phyloP scores from a whole-genome alignment of 108 stramenopile species.

The Pseudonitzschia multiseries region DNA sequence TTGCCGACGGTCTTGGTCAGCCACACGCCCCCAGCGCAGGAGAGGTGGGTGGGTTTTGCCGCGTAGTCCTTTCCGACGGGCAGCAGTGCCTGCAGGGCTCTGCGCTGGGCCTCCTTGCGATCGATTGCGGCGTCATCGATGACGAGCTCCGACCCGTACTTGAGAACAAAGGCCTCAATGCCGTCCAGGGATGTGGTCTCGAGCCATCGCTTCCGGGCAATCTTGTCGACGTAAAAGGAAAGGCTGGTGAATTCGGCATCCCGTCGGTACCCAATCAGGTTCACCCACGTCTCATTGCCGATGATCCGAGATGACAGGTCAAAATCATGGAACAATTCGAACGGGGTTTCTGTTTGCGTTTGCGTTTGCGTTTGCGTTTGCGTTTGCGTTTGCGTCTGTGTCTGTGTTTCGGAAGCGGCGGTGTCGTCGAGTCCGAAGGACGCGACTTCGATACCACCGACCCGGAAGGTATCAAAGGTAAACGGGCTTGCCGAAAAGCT shows the following conservation, averaged over 20 bases:
- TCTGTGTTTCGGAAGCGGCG: not conserved
- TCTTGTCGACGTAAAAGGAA: slow-evolving; percentile 30
- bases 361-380: not conserved
- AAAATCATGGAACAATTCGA: slow-evolving; percentile 18
- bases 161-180: slow-evolving; percentile 12
- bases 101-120: not conserved
- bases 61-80: slow-evolving; percentile 10
- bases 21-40: slow-evolving; percentile 24
- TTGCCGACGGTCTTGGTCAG: slow-evolving; percentile 15
- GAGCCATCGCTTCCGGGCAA: slow-evolving; percentile 24
- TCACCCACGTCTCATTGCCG: slow-evolving; percentile 26
- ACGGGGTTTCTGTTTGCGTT: not conserved
- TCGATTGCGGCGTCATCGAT: not conserved
- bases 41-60: slow-evolving; percentile 26
- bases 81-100: slow-evolving; percentile 1
- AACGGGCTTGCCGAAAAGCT: not conserved
- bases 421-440: not conserved
- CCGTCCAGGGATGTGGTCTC: not conserved
- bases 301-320: slow-evolving; percentile 10
- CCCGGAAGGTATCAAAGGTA: slow-evolving; percentile 2
- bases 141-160: slow-evolving; percentile 20
- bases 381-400: not conserved
- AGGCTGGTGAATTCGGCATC: slow-evolving; percentile 4
- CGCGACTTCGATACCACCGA: slow-evolving; percentile 4
- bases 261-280: slow-evolving; percentile 15